Base-by-base conservation (phyloP, 192 early-diverging fungal species). In the Chytriomyces sp. region DNA sequence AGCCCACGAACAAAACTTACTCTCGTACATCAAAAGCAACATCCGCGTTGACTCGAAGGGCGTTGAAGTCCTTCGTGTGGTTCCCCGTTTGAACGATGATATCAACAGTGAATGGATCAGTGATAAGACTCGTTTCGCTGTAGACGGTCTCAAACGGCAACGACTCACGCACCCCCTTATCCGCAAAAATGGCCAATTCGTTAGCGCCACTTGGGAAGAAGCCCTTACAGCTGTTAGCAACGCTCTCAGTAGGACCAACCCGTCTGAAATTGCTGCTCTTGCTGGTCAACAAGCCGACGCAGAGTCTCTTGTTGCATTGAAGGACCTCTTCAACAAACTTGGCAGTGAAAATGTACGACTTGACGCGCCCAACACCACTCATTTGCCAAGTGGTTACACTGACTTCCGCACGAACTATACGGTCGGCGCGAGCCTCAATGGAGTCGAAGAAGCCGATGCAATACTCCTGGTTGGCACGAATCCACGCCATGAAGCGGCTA, bases 71-170 rank as follows among this genome's bases (percentile, higher is more conserved):
- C 93, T 99, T 92, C 91, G 97, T 65, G 88, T 99, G 34, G 78
- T 98, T 10, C 97, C 97, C 34, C 92, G 94, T 39, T 84, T 94
- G 67, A 99, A 99, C 82, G 97, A 99, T 70, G 94, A 92, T n/a
- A 83, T 99, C 77, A 99, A 99, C 81, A 93, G 96, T 81, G 97
- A 99, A 85, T 99, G 97, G 97, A 94, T 99, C 67, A 94, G 94
- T 8, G 97, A 99, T 87, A 97, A 96, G 87, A 95, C 94, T 53
- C 90, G 97, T 36, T 97, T 94, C 75, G 89, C 91, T 49, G 94
- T 87, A 73, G 97, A 99, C 78, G 97, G 97, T 55, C 86, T 99
- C 32, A 98, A 95, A 88, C 89, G 92, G 26, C 97, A 99, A 84
- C 86, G 97, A 64, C 85, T 99, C 63, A 98, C 95, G 33, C 89